Evolutionary conservation across 2,329 filamentous ascomycete genomes (phyloP), one percentile per base, ranked within the genome.

Genomic region (Ciborinia camelliae): DNA sequence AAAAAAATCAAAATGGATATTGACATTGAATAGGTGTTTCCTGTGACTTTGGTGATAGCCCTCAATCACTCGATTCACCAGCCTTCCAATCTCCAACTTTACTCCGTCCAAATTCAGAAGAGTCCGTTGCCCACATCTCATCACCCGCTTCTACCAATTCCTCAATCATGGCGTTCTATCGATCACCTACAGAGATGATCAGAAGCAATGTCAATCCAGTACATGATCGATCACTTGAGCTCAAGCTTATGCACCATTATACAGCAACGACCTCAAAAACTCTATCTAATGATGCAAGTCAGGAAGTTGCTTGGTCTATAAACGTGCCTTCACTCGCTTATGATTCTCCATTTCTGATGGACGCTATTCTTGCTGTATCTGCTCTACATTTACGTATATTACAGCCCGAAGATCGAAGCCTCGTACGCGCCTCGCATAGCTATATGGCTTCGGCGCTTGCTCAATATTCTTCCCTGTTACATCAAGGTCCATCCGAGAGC

Each of bases 161-260:
- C 26, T 64, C 67, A 5, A 23, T 70, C 3, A 57, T 69, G 14
- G 68, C 69, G 18, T 65, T 71, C 28, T 70, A 72, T 50, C 66
- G 66, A 32, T 68, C 64, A 0, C 72, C 73, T 8, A 55, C 60
- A 10, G 60, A 69, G 23, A 39, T 72, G 20, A 52, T 71, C 15
- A 61, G 71, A 35, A 54, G 64, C 3, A 50, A 65, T 53, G 14
- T 51, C 39, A 63, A 63, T 39, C 18, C 52, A 30, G n/a, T 66
- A 66, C n/a, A 66, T 37, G 68, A 69, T 35, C 70, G 74, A 30
- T 47, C 64, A 67, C 77, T 87, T 67, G 86, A 89, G 74, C 78
- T 89, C 65, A 82, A 81, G 57, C 78, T 89, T 41, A 82, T 89
- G 76, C 86, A 89, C 71, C 84, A 89, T 65, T 89, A 85, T 72